Conservation (phyloP, 495 filamentous ascomycete species). For the Annulohypoxylon stygium region DNA sequence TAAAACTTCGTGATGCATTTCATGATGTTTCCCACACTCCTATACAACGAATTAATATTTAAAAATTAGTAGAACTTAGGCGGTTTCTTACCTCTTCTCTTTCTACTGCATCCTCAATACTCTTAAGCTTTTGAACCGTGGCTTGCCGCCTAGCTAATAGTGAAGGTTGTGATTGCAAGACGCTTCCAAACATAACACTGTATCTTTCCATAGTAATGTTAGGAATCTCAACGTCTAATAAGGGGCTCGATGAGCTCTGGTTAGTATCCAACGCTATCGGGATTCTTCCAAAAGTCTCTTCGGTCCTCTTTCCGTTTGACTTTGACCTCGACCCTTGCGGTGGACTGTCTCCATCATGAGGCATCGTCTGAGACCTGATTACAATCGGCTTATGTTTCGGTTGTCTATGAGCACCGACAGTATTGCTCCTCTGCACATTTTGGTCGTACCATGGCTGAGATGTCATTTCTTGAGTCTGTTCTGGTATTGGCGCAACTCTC, state of each 20-base stretch:
- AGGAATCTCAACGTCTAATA: slow-evolving; percentile 85
- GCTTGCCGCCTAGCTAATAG: slow-evolving; percentile 77
- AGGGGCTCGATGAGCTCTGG: slow-evolving; percentile 29
- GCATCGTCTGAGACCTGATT: slow-evolving; percentile 55
- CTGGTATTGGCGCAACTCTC: slow-evolving; percentile 24
- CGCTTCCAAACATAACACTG: slow-evolving; percentile 90
- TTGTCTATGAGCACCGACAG: slow-evolving; percentile 47
- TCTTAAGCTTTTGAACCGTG: slow-evolving; percentile 73
- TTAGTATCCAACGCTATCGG: slow-evolving; percentile 36
- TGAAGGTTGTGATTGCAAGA: slow-evolving; percentile 69
- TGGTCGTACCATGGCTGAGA: slow-evolving; percentile 20
- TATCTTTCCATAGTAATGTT: slow-evolving; percentile 86
- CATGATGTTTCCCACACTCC: slow-evolving; percentile 13
- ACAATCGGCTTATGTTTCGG: slow-evolving; percentile 56
- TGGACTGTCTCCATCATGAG: slow-evolving; percentile 33
- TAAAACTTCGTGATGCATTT: slow-evolving; percentile 42
- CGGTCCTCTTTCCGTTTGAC: slow-evolving; percentile 14
- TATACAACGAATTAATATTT: slow-evolving; percentile 25
- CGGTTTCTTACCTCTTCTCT: slow-evolving; percentile 50
- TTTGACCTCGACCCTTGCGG: slow-evolving; percentile 22
- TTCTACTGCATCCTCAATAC: slow-evolving; percentile 60
- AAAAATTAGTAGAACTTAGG: background rate
- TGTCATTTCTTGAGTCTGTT: slow-evolving; percentile 21
- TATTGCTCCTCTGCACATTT: slow-evolving; percentile 55
- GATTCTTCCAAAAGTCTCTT: slow-evolving; percentile 37